phyloP scores from a whole-genome alignment of 2,329 filamentous ascomycete species.

The Alternaria brassicicola region DNA sequence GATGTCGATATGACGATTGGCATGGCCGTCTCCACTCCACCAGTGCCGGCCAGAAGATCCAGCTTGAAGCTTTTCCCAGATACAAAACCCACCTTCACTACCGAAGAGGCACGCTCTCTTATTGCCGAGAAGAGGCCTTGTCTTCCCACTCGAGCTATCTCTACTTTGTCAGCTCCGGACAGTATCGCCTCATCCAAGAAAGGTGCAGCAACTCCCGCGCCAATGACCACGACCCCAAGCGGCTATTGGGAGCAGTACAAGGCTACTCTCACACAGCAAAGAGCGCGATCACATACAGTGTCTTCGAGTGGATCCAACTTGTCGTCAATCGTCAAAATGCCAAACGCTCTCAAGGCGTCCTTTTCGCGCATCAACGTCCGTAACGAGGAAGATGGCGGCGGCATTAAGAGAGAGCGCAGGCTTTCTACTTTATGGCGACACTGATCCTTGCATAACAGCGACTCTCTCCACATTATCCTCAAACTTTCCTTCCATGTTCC shows the following conservation, averaged over 20 bases:
- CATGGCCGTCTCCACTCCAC: slow-evolving; percentile 21
- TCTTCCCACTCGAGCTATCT: neutral
- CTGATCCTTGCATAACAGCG: neutral
- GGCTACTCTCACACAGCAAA: slow-evolving; percentile 14
- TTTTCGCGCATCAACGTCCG: slow-evolving; percentile 10
- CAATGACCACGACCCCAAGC: slow-evolving; percentile 2
- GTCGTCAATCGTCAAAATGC: slow-evolving; percentile 11
- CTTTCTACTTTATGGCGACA: slow-evolving; percentile 19
- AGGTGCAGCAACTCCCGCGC: neutral
- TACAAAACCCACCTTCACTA: neutral
- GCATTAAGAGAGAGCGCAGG: slow-evolving; percentile 20
- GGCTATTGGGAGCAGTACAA: slow-evolving; percentile 23
- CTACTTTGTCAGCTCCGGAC: neutral
- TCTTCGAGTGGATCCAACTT: neutral
- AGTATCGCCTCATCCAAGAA: neutral
- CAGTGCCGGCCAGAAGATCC: slow-evolving; percentile 10
- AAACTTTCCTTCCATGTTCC: neutral
- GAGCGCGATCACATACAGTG: slow-evolving; percentile 3
- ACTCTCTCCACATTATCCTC: neutral
- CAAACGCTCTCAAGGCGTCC: slow-evolving; percentile 9
- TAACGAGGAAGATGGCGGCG: slow-evolving; percentile 12
- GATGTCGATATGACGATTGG: slow-evolving; percentile 13
- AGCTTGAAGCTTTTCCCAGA: neutral
- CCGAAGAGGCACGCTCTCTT: slow-evolving; percentile 1
- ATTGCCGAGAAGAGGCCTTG: slow-evolving; percentile 3